A percentile compares a stretch with the other conserved stretches of the same genome.
These are phyloP conservation scores for Kodamaea fukazawae DNA, from an alignment of 805 yeast species.

Conservation along the genomic window DNA sequence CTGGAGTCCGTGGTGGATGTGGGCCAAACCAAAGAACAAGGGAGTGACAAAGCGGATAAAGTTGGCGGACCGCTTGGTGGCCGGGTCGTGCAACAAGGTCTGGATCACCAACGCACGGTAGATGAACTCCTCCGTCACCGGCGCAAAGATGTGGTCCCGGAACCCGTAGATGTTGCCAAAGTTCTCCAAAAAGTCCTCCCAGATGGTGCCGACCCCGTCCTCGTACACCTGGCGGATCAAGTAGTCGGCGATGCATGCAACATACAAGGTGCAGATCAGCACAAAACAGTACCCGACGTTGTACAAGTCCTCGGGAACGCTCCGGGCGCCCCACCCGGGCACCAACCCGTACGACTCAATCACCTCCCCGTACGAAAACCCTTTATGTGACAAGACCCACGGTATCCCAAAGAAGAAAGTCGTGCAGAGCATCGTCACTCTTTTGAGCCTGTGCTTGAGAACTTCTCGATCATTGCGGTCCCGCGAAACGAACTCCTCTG, in stretches of 20 bases:
- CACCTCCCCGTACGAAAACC: slow-evolving; percentile 10
- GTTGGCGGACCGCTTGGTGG: slow-evolving; percentile 17
- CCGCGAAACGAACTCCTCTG: slow-evolving; percentile 17
- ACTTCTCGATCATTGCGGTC: slow-evolving; percentile 45
- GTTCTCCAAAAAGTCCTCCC: slow-evolving; percentile 18
- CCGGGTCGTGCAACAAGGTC: slow-evolving; percentile 14
- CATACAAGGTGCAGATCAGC: slow-evolving; percentile 16
- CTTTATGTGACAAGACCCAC: slow-evolving; percentile 17
- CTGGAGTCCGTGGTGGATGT: slow-evolving; percentile 64
- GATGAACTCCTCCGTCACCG: slow-evolving; percentile 73
- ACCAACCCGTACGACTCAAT: slow-evolving; percentile 30
- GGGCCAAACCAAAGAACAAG: slow-evolving; percentile 71
- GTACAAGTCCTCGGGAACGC: slow-evolving; percentile 11
- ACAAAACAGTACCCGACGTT: slow-evolving; percentile 13
- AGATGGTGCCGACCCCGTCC: slow-evolving; percentile 5
- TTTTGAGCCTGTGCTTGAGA: slow-evolving; percentile 38
- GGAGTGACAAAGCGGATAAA: slow-evolving; percentile 44
- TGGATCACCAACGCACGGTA: slow-evolving; percentile 49
- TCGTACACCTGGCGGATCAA: slow-evolving; percentile 4
- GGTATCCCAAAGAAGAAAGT: slow-evolving; percentile 31
- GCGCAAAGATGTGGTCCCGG: slow-evolving; percentile 66
- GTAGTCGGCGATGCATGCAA: slow-evolving; percentile 20
- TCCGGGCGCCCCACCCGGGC: slow-evolving; percentile 25
- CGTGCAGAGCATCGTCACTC: slow-evolving; percentile 34
- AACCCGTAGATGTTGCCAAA: slow-evolving; percentile 38